phyloP scores from a whole-genome alignment of 1,284 basidiomycete species.

The Heterobasidion irregulare region DNA sequence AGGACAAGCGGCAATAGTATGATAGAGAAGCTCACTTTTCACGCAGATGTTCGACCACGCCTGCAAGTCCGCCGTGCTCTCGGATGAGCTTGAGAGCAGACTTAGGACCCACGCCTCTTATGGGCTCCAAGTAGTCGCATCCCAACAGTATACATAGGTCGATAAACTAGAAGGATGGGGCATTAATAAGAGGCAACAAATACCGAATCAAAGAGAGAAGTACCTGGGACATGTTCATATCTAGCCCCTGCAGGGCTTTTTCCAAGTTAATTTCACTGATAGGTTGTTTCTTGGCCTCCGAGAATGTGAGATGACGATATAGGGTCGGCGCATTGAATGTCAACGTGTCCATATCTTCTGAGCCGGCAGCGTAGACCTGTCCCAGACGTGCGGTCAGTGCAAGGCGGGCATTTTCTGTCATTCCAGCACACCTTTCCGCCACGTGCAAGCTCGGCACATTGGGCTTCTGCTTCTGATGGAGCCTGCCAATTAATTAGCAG shows the following conservation, averaged over 20 bases:
- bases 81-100: slow-evolving; percentile 90
- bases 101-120: slow-evolving; percentile 93
- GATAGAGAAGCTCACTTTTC: slow-evolving; percentile 51
- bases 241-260: slow-evolving; percentile 79
- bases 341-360: slow-evolving; percentile 99
- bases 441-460: slow-evolving; percentile 94
- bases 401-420: no score
- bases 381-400: background rate
- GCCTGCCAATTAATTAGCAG: slow-evolving; percentile 44
- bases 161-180: slow-evolving; percentile 61
- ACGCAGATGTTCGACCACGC: slow-evolving; percentile 75
- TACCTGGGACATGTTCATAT: slow-evolving; percentile 89
- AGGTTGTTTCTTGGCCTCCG: slow-evolving; percentile 98
- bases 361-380: slow-evolving; percentile 92
- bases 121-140: slow-evolving; percentile 97
- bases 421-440: slow-evolving; percentile 69
- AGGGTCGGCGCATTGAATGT: slow-evolving; percentile 92
- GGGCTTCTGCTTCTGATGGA: slow-evolving; percentile 97
- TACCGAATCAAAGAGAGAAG: slow-evolving; percentile 4
- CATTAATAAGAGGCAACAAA: background rate
- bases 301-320: slow-evolving; percentile 94
- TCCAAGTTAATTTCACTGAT: slow-evolving; percentile 89
- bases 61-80: slow-evolving; percentile 77
- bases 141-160: slow-evolving; percentile 96
- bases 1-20: background rate